Evolutionary conservation across 129 eudicot genomes (phyloP).

Genomic region (Tagetes patula): DNA sequence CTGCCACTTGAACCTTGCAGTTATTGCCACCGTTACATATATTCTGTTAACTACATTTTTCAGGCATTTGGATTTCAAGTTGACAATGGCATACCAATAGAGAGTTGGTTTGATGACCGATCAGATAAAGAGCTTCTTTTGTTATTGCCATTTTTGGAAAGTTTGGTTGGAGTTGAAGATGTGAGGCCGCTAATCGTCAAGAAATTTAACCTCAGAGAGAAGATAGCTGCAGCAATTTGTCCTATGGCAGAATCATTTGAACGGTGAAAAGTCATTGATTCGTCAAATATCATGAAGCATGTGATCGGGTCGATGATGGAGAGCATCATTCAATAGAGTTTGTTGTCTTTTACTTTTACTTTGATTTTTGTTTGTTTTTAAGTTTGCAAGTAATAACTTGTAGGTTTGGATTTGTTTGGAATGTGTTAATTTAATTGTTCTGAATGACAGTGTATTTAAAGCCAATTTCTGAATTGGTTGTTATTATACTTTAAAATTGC

Average conservation of each 20-base stretch:
- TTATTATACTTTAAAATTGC: not conserved
- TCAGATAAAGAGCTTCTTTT: slow-evolving; percentile 68
- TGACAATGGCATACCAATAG: slow-evolving; percentile 97
- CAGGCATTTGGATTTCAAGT: slow-evolving; percentile 99
- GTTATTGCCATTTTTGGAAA: slow-evolving; percentile 84
- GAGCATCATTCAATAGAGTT: slow-evolving; percentile 9
- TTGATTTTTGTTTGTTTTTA: slow-evolving; percentile 12
- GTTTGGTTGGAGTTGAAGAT: slow-evolving; percentile 79
- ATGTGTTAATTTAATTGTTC: slow-evolving; percentile 33
- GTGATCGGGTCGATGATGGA: slow-evolving; percentile 9
- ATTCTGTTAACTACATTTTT: not conserved
- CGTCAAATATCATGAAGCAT: slow-evolving; percentile 12
- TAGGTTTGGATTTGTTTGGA: slow-evolving; percentile 37
- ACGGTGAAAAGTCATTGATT: slow-evolving; percentile 28
- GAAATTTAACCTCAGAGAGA: slow-evolving; percentile 68
- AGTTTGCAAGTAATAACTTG: slow-evolving; percentile 39
- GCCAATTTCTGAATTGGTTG: not conserved
- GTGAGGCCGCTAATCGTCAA: slow-evolving; percentile 80
- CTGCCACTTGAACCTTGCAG: not conserved
- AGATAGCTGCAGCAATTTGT: slow-evolving; percentile 72
- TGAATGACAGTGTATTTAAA: slow-evolving; percentile 24
- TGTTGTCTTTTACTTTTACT: slow-evolving; percentile 8
- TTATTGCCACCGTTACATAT: not conserved
- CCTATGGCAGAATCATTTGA: slow-evolving; percentile 50
- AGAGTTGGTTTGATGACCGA: slow-evolving; percentile 95